These are phyloP conservation scores for Nakazawaea anatomiae DNA, from an alignment of 805 yeast species.

Conservation along the genomic window DNA sequence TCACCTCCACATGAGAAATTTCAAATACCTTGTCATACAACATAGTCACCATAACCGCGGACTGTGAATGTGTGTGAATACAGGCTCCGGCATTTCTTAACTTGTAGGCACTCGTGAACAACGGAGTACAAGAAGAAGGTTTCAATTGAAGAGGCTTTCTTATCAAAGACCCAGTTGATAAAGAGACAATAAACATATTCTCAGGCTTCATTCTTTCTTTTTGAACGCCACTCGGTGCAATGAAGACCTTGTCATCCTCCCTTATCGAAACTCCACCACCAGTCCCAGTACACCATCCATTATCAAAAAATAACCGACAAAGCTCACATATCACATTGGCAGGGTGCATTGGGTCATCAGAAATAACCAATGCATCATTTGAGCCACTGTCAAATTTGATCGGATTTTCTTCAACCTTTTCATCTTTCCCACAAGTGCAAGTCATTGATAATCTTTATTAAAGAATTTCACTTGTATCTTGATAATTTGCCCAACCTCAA, in stretches of 20 bases:
- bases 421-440: not conserved
- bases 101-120: conserved; percentile 68
- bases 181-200: conserved; percentile 73
- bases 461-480: too few relatives aligned
- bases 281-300: conserved; percentile 93
- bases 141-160: conserved; percentile 62
- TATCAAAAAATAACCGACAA: conserved; percentile 68
- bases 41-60: conserved; percentile 76
- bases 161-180: conserved; percentile 43
- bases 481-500: too few relatives aligned
- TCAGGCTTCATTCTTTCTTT: conserved; percentile 81
- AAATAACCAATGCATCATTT: conserved; percentile 23
- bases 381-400: conserved; percentile 17
- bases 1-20: conserved; percentile 82
- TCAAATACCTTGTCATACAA: conserved; percentile 65
- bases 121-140: conserved; percentile 93
- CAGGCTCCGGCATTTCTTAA: conserved; percentile 81
- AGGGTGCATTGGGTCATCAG: conserved; percentile 60
- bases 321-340: conserved; percentile 81
- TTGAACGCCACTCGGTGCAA: conserved; percentile 96
- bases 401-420: not conserved
- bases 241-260: conserved; percentile 50
- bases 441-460: not conserved
- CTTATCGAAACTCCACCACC: conserved; percentile 91
- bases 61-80: conserved; percentile 90